Percentiles rank a stretch among this genome's conserved stretches.
These are phyloP conservation scores for Colletotrichum echinochloae DNA, from an alignment of 2,329 filamentous ascomycete genomes.

Conservation along the genomic window DNA sequence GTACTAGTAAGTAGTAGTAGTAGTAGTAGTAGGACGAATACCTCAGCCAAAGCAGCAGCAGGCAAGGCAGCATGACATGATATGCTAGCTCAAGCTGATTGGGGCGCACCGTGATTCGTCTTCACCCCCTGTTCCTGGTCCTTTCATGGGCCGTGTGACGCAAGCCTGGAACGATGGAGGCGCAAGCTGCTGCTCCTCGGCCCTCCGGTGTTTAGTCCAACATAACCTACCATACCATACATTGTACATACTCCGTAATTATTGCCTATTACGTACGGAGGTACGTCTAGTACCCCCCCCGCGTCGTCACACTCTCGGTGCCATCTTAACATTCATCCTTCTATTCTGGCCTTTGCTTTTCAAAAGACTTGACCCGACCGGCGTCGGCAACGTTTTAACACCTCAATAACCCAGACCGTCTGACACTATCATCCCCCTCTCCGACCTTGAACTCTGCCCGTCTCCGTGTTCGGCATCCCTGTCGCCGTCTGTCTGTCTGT, in stretches of 20 bases:
- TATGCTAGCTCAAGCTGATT: neutral
- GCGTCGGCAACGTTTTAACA: neutral
- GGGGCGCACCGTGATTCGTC: slow-evolving; percentile 9
- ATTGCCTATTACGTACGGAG: no score
- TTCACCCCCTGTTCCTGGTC: neutral
- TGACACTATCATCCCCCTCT: no score
- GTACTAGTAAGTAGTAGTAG: no score
- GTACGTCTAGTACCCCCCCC: no score
- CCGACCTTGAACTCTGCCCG: no score
- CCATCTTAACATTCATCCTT: neutral
- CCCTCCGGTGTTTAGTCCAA: no score
- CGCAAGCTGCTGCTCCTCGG: slow-evolving; percentile 35
- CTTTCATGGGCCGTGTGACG: slow-evolving; percentile 24
- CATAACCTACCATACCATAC: no score
- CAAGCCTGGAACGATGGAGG: slow-evolving; percentile 36
- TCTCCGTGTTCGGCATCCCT: neutral
- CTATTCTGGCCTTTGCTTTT: neutral
- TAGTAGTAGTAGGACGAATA: no score
- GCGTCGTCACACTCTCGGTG: no score
- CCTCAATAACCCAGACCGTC: no score
- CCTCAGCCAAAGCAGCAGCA: neutral
- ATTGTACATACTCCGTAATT: no score
- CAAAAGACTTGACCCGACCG: neutral
- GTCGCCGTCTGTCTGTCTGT: neutral
- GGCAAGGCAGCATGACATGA: no score